Evolutionary conservation across 306 rosid genomes (phyloP), one percentile per base, ranked within the genome.

Genomic region (Vachellia pachyceras): DNA sequence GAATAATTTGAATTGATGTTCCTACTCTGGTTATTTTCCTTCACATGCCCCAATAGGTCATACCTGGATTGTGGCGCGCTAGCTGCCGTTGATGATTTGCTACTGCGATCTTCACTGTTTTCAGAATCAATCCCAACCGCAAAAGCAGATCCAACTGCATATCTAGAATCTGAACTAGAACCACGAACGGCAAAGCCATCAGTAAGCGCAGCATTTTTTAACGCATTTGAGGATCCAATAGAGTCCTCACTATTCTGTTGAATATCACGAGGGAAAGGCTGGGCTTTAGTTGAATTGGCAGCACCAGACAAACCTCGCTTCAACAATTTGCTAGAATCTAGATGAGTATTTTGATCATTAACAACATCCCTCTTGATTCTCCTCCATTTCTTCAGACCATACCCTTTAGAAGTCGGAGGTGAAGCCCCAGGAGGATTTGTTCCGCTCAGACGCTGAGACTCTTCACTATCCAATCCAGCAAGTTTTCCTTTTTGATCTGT

Each of bases 41-140:
- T 67, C 49, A n/a, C 29, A 66, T 37, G 8, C 7, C 47, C 49
- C 72, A 39, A 66, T 18, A 18, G 47, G 47, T 89, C 95, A n/a
- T 72, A 54, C 85, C 74, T 90, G 15, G 20, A 60, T 90, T 83
- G 89, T 14, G 97, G 99, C 79, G 77, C 91, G 69, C 94, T 91
- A 46, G 97, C 97, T 29, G 99, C 98, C 0, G 97, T 92, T 17
- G 98, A 93, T 69, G 97, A 91, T 85, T 90, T 96, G 84, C 99
- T 91, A 80, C 94, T 92, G 35, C 87, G 76, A 87, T 95, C 97
- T 87, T 92, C 97, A 57, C 94, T 88, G 79, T 90, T 87, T 86
- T 93, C 99, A 10, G 99, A 95, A 89, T 91, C 97, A 18, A 94
- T 87, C 46, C 91, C 94, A 50, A 81, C 92, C 68, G 77, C 88